These are phyloP conservation scores for Hypoxylon sp. DNA, from an alignment of 2,329 filamentous ascomycete genomes.

Conservation along the genomic window DNA sequence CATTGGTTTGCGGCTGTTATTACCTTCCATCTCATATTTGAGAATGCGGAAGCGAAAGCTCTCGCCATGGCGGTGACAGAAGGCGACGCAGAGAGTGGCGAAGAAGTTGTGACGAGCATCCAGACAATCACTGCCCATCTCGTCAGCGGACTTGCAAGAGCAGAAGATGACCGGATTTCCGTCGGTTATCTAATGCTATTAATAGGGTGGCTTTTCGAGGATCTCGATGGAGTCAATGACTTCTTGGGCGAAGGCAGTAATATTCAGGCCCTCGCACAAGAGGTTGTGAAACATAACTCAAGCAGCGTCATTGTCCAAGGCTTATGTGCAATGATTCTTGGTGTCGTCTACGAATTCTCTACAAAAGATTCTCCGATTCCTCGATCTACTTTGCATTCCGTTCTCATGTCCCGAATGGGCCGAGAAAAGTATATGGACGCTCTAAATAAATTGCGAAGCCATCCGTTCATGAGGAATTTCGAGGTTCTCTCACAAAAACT, in stretches of 20 bases:
- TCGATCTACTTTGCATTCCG: conserved; percentile 82
- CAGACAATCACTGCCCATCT: conserved; percentile 90
- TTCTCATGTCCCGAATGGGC: conserved; percentile 82
- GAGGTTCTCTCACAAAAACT: conserved; percentile 85
- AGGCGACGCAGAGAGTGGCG: conserved; percentile 88
- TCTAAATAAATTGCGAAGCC: conserved; percentile 81
- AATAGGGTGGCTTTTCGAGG: conserved; percentile 91
- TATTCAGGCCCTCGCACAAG: conserved; percentile 86
- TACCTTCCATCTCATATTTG: conserved; percentile 86
- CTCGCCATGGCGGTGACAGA: conserved; percentile 87
- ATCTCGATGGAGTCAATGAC: conserved; percentile 91
- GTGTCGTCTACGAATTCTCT: conserved; percentile 95
- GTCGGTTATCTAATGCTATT: conserved; percentile 93
- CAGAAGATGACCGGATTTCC: conserved; percentile 82
- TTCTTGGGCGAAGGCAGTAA: conserved; percentile 93
- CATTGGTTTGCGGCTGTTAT: conserved; percentile 92
- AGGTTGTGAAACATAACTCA: conserved; percentile 73
- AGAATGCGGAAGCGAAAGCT: conserved; percentile 83
- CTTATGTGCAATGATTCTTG: conserved; percentile 86
- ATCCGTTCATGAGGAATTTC: conserved; percentile 87
- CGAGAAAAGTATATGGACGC: conserved; percentile 90
- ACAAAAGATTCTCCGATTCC: conserved; percentile 96
- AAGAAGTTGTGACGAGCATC: conserved; percentile 95
- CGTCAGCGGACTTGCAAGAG: conserved; percentile 81
- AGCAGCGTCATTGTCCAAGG: conserved; percentile 81